A percentile compares a stretch with the other conserved stretches of the same genome.
Conservation (phyloP, 2,329 filamentous ascomycete species). For the Alternaria tenuissima region DNA sequence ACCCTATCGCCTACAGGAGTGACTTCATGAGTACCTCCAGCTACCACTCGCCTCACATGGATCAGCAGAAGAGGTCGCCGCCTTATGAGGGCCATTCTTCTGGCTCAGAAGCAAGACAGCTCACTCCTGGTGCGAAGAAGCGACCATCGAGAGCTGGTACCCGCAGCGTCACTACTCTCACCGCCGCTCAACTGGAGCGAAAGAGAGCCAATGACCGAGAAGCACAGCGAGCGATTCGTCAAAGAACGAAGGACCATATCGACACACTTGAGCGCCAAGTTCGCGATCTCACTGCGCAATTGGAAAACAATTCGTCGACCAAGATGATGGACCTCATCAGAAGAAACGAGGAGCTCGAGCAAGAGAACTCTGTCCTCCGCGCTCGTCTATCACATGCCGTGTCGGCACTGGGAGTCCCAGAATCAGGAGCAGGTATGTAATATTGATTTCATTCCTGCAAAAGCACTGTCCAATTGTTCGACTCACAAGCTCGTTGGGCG, state of each 20-base stretch:
- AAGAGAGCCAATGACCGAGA: constrained; percentile 69
- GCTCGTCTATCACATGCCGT: constrained; percentile 58
- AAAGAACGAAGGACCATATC: constrained; percentile 67
- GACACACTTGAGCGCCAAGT: constrained; percentile 65
- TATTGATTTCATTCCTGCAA: constrained; percentile 21
- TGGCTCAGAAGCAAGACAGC: constrained; percentile 49
- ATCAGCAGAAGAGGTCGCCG: constrained; percentile 46
- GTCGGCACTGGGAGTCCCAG: constrained; percentile 49
- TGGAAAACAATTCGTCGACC: constrained; percentile 55
- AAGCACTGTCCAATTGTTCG: constrained; percentile 41
- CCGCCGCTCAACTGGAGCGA: constrained; percentile 65
- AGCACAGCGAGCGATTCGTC: constrained; percentile 66
- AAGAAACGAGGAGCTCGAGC: constrained; percentile 63
- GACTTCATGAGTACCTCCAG: constrained; percentile 49
- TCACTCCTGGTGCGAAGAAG: constrained; percentile 54
- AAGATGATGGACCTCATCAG: constrained; percentile 62
- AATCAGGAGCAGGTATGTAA: constrained; percentile 50
- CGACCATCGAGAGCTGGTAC: constrained; percentile 63
- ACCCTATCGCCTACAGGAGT: constrained; percentile 51
- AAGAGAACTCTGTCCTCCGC: constrained; percentile 63
- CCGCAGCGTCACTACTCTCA: constrained; percentile 65
- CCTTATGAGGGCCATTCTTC: constrained; percentile 52
- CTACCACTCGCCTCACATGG: constrained; percentile 48
- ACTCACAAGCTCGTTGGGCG: constrained; percentile 16
- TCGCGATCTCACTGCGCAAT: constrained; percentile 59